phyloP scores from a whole-genome alignment of 768 basidiomycete species.

The Boletus sp. region DNA sequence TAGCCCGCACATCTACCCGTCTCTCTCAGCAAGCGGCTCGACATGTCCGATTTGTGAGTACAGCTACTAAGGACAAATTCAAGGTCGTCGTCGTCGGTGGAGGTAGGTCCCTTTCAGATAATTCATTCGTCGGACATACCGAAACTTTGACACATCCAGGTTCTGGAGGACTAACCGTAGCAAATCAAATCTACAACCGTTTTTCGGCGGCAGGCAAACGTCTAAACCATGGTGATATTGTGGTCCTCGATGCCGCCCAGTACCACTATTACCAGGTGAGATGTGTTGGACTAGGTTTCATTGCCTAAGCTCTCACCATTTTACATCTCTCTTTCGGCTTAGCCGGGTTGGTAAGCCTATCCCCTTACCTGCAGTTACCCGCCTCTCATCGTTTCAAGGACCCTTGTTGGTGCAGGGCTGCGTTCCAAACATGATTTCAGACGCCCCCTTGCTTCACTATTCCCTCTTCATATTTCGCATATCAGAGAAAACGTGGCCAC shows the following conservation, averaged over 20 bases:
- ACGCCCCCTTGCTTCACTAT: conserved; percentile 60
- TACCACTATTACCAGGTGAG: conserved; percentile 82
- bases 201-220: conserved; percentile 69
- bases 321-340: neutral
- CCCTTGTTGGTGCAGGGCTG: conserved; percentile 88
- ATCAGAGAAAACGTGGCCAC: conserved; percentile 66
- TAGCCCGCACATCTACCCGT: neutral
- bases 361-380: neutral
- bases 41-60: conserved; percentile 23
- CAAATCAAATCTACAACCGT: conserved; percentile 82
- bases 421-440: conserved; percentile 65
- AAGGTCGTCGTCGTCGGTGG: conserved; percentile 86
- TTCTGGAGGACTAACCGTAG: conserved; percentile 75
- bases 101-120: conserved; percentile 46
- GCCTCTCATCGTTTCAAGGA: conserved; percentile 48
- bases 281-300: neutral
- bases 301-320: conserved; percentile 2
- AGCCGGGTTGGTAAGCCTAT: conserved; percentile 82
- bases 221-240: conserved; percentile 73
- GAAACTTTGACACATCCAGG: conserved; percentile 47
- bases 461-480: conserved; percentile 71
- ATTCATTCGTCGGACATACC: conserved; percentile 1
- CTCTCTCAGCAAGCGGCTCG: conserved; percentile 5
- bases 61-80: conserved; percentile 49
- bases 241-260: conserved; percentile 77